Evolutionary conservation across 768 basidiomycete species (phyloP), one percentile per base, ranked within the genome.

Genomic region (Termitomyces sp.): DNA sequence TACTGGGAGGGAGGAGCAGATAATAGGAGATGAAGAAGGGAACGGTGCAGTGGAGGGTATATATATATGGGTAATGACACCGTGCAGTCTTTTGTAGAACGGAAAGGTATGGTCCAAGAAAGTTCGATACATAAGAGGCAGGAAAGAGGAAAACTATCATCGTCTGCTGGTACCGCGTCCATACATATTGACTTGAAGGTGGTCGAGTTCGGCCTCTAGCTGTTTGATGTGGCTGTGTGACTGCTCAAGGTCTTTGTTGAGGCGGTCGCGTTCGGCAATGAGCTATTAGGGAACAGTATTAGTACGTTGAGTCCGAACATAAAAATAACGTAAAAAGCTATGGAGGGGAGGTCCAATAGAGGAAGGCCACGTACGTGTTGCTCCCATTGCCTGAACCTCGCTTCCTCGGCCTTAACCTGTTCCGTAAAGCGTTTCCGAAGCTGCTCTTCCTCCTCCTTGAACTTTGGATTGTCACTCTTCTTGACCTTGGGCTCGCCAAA

Each of bases 401-500:
- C 82, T 70, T 99, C 97, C 78, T 99, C 97, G 56, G 92, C 80
- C 79, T 99, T 99, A 82, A 99, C 97, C 77, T 99, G 97, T 74
- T 99, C 97, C 31, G 97, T 99, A 75, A 99, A 99, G 60, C 94
- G 85, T 80, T 95, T 98, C 68, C 96, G 82, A 60, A 98, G 84
- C 57, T 86, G 81, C 73, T 99, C 97, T 72, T 99, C 96, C 76
- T 99, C 97, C 72, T 98, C 97, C 79, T 95, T 95, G 86, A 96
- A 99, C 75, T 98, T 98, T 65, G 97, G 96, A 73, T 98, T 99
- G 76, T 99, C 95, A 63, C 92, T 80, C 78, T 98, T 98, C 84
- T 93, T 95, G 66, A 95, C 92, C 77, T 98, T 98, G 63, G 94
- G 87, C 72, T 98, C 97, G 63, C 95, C 97, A 63, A 94, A 96